Evolutionary conservation across 192 early-diverging fungal genomes (phyloP).

Genomic region (Backusella parvicylindrica): DNA sequence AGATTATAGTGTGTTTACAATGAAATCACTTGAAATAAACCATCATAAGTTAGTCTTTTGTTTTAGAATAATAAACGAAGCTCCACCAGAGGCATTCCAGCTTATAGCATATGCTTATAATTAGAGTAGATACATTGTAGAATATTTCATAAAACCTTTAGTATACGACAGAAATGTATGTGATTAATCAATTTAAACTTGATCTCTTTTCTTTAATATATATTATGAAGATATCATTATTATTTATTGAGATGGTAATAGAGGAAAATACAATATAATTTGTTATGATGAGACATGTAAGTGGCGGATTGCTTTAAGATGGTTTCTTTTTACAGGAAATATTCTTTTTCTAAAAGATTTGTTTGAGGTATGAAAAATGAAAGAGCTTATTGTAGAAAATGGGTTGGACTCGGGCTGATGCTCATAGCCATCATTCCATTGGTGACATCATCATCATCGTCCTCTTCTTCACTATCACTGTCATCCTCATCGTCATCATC

Average conservation of each 20-base stretch:
- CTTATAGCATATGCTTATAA: too few relatives aligned
- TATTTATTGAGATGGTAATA: background rate
- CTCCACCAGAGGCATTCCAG: too few relatives aligned
- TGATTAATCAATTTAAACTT: background rate
- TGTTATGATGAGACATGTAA: background rate
- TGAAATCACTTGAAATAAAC: background rate
- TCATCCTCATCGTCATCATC: conserved; percentile 49
- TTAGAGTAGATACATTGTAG: too few relatives aligned
- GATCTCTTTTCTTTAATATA: too few relatives aligned
- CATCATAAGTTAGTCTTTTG: background rate
- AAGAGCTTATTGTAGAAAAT: conserved; percentile 4
- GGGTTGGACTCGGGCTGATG: conserved; percentile 47
- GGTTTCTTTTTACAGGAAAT: conserved; percentile 1
- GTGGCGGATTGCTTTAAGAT: background rate
- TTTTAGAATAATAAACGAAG: background rate
- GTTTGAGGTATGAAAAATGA: background rate
- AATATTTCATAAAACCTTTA: too few relatives aligned
- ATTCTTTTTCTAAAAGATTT: background rate
- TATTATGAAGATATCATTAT: background rate
- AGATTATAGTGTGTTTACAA: background rate
- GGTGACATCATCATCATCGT: conserved; percentile 41
- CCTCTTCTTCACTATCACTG: conserved; percentile 34
- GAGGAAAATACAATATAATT: background rate
- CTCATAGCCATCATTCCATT: conserved; percentile 51
- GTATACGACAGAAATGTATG: background rate